A percentile compares a stretch with the other conserved stretches of the same genome.
These are phyloP conservation scores for Ramicandelaber brevisporus DNA, from an alignment of 192 early-diverging fungal genomes.

Conservation along the genomic window DNA sequence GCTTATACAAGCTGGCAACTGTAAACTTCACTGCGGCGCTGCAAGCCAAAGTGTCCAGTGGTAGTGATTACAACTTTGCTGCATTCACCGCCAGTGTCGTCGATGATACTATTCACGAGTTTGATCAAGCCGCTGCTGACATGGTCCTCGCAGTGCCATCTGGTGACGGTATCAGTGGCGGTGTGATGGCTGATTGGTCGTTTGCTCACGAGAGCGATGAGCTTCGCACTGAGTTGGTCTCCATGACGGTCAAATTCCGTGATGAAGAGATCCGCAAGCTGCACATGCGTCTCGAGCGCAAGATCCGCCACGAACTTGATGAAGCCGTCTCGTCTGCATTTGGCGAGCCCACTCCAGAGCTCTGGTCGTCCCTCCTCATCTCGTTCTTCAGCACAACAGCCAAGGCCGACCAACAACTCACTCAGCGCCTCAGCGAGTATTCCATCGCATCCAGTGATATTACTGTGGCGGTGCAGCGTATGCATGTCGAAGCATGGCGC, in stretches of 20 bases:
- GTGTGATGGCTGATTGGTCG: constrained; percentile 8
- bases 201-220: constrained; percentile 9
- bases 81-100: too few species aligned
- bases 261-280: constrained; percentile 11
- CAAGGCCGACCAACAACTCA: constrained; percentile 20
- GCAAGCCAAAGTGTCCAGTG: constrained; percentile 11
- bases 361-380: constrained; percentile 47
- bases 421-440: constrained; percentile 4
- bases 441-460: constrained; percentile 19
- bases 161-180: too few species aligned
- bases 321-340: constrained; percentile 45
- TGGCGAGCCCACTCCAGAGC: constrained; percentile 29
- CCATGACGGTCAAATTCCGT: constrained; percentile 10
- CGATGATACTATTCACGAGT: too few species aligned
- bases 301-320: constrained; percentile 20
- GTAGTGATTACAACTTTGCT: constrained; percentile 27
- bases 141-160: too few species aligned
- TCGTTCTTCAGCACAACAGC: constrained; percentile 25
- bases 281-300: constrained; percentile 4
- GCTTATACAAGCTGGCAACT: constrained; percentile 48
- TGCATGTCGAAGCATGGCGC: constrained; percentile 49
- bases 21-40: constrained; percentile 34
- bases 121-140: too few species aligned
- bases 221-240: constrained; percentile 6
- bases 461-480: constrained; percentile 15